A percentile compares a stretch with the other conserved stretches of the same genome.
phyloP scores from a whole-genome alignment of 2,329 filamentous ascomycete genomes.

The Tolypocladium tundrense region DNA sequence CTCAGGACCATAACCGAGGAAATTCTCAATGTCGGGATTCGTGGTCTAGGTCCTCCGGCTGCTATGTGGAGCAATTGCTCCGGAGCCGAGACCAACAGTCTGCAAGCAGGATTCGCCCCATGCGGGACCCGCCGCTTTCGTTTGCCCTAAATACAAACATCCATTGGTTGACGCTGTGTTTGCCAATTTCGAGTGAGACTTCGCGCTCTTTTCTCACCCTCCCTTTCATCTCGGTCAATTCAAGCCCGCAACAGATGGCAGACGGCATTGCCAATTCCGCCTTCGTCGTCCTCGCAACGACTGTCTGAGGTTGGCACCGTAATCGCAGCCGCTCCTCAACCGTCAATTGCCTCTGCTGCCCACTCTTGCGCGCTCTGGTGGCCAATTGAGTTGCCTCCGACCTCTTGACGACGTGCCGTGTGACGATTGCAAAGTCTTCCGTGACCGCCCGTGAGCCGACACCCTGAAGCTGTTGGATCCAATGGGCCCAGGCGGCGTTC shows the following conservation, averaged over 20 bases:
- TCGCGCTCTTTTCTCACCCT: not conserved
- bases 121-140: not conserved
- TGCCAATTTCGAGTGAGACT: not conserved
- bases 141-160: not conserved
- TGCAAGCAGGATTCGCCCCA: not conserved
- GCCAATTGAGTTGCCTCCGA: not conserved
- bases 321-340: not conserved
- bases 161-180: not conserved
- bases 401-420: not conserved
- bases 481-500: not conserved
- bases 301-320: not conserved
- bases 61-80: not conserved
- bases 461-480: not conserved
- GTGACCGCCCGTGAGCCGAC: not conserved
- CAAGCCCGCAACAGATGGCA: not conserved
- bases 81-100: not conserved
- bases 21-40: no score
- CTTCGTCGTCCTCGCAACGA: not conserved
- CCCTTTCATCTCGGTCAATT: not conserved
- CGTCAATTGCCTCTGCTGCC: not conserved
- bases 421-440: not conserved
- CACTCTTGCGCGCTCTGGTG: not conserved
- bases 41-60: no score
- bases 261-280: not conserved
- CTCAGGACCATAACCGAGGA: no score